These are phyloP conservation scores for Amphirosellinia nigrospora DNA, from an alignment of 495 filamentous ascomycete species.

Conservation along the genomic window DNA sequence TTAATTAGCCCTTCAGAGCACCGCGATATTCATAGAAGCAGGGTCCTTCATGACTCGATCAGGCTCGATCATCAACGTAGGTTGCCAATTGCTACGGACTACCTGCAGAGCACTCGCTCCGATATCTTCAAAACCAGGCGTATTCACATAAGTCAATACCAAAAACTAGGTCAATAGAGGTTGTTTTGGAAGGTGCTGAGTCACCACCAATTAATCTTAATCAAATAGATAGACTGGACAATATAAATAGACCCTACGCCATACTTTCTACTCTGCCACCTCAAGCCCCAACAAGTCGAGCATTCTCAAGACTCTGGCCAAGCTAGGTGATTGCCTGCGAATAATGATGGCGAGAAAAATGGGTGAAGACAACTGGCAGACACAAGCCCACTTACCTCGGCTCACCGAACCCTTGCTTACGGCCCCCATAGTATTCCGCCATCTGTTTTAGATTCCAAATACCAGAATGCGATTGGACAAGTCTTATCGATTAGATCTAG, in stretches of 20 bases:
- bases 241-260: not conserved
- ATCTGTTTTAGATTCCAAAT: not conserved
- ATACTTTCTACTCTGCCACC: not conserved
- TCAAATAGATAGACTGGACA: not conserved
- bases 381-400: conserved; percentile 23
- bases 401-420: conserved; percentile 8
- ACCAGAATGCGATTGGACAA: not conserved
- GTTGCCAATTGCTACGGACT: not conserved
- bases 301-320: not conserved
- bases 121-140: not conserved
- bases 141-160: not conserved
- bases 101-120: not conserved
- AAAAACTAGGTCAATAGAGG: not conserved
- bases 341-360: not conserved
- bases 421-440: not conserved
- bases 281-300: not conserved
- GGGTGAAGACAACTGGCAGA: not conserved
- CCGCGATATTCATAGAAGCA: not conserved
- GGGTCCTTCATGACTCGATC: not conserved
- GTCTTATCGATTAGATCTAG: conserved; percentile 22
- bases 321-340: not conserved
- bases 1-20: not conserved
- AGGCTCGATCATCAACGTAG: not conserved
- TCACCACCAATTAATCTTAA: not conserved
- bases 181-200: not conserved